Evolutionary conservation across 202 grass and related monocot species (phyloP).

Genomic region (Zizania palustris): DNA sequence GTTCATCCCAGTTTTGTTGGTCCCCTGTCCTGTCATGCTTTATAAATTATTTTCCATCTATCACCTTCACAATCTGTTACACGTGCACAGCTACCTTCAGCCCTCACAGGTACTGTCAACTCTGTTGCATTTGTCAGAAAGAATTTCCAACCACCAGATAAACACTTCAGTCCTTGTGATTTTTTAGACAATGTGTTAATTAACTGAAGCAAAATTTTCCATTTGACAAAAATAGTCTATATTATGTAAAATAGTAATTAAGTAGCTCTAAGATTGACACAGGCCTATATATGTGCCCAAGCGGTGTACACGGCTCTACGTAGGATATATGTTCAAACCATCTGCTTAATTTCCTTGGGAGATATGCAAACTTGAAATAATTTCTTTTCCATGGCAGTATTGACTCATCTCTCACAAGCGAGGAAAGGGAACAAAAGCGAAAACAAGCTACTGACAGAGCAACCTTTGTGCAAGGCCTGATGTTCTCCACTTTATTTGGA

Average conservation of each 20-base stretch:
- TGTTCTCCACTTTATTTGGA: slow-evolving; percentile 67
- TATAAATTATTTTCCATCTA: neutral
- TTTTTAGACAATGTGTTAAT: neutral
- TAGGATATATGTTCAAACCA: neutral
- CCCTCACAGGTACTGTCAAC: neutral
- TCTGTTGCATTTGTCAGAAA: neutral
- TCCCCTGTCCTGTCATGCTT: slow-evolving; percentile 1
- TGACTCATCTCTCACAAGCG: slow-evolving; percentile 65
- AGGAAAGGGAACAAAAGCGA: slow-evolving; percentile 87
- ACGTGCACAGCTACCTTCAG: neutral
- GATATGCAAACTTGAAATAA: neutral
- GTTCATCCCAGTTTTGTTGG: neutral
- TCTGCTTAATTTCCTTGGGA: neutral
- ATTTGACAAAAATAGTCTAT: slow-evolving; percentile 13
- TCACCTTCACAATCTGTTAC: neutral
- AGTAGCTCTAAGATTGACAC: neutral
- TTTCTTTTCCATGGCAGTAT: slow-evolving; percentile 54
- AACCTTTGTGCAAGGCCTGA: slow-evolving; percentile 74
- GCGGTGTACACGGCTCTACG: neutral
- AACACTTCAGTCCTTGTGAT: slow-evolving; percentile 1
- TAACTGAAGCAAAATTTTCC: slow-evolving; percentile 5
- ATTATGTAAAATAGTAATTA: slow-evolving; percentile 10
- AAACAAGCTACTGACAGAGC: slow-evolving; percentile 74
- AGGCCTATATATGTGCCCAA: neutral
- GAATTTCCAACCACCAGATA: neutral